A percentile compares a stretch with the other conserved stretches of the same genome.
phyloP scores from a whole-genome alignment of 768 basidiomycete species.

The Hericium rajendrae region DNA sequence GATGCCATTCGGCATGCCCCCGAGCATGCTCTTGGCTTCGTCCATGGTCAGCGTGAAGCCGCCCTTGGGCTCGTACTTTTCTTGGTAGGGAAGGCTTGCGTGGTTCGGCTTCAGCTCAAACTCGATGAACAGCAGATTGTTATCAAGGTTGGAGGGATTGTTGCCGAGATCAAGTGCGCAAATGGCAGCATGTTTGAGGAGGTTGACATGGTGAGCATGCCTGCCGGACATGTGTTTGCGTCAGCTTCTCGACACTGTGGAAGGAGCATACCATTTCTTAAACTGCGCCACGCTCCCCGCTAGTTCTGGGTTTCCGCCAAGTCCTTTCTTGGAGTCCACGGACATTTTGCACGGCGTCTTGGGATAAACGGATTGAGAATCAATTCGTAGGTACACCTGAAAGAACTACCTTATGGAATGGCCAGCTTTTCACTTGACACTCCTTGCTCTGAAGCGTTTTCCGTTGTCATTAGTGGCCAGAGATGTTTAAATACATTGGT shows the following conservation, averaged over 20 bases:
- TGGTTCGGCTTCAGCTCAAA: not conserved
- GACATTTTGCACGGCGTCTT: not conserved
- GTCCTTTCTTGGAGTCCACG: not conserved
- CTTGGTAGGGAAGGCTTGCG: not conserved
- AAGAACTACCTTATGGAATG: not conserved
- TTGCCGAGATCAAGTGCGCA: not conserved
- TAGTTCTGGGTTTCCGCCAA: not conserved
- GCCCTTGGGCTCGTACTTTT: not conserved
- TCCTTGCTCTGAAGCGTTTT: not conserved
- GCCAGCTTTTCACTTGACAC: not conserved
- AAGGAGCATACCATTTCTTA: not conserved
- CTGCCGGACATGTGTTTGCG: not conserved
- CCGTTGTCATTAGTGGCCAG: not conserved
- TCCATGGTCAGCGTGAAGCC: not conserved
- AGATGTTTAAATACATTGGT: not conserved
- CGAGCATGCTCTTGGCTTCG: not conserved
- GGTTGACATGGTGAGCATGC: not conserved
- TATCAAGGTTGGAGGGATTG: not conserved
- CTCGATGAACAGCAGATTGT: not conserved
- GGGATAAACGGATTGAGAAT: too few species aligned
- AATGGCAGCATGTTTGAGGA: not conserved
- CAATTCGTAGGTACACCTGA: not conserved
- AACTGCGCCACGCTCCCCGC: not conserved
- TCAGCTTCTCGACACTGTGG: not conserved
- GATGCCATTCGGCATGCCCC: not conserved